Base-by-base conservation (phyloP, 192 early-diverging fungal genomes). In the Entomortierella lignicola region DNA sequence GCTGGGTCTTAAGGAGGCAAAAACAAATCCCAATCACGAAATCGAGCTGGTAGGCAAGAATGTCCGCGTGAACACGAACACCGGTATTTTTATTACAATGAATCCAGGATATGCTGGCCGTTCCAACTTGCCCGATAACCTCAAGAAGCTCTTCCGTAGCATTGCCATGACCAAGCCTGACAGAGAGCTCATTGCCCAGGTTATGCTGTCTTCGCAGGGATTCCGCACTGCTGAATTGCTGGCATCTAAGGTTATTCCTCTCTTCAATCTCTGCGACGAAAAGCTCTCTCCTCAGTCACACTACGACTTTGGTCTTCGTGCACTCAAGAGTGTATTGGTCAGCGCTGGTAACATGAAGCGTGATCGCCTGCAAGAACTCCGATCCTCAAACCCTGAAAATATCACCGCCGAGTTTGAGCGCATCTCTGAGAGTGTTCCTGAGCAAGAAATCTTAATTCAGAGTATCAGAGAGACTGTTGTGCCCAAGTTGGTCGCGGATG, bases 91-190 rank as follows among this genome's bases (percentile, higher is more conserved):
- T 77, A 97, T 98, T 67, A 98, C 98, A 41, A 98, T 98, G 96
- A 99, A 99, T 82, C 98, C 98, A 26, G 98, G 97, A 27, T 99
- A 99, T 85, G 96, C 97, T 29, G 98, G 98, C 12, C 92, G 98
- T 32, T 98, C 96, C 32, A 98, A 98, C 69, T 84, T 99, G 60
- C 98, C 98, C 3, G 98, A 99, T 79, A 99, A 99, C 61, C 81
- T 99, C 66, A 98, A 97, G 84, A 99, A 98, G 86, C 88, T 99
- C 56, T 99, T 99, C 94, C 86, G 98, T 32, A 95, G 93, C 74
- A 93, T 99, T 63, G 98, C 98, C 37, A 99, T 99, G 98, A 99
- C 97, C 10, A 94, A 95, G 63, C 98, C 98, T 8, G 97, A 99
- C 73, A 90, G 96, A 42, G 95, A 96, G 66, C 85, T 99, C 34